Conservation (phyloP, 148 eudicot species). For the Chenopodium quinoa region DNA sequence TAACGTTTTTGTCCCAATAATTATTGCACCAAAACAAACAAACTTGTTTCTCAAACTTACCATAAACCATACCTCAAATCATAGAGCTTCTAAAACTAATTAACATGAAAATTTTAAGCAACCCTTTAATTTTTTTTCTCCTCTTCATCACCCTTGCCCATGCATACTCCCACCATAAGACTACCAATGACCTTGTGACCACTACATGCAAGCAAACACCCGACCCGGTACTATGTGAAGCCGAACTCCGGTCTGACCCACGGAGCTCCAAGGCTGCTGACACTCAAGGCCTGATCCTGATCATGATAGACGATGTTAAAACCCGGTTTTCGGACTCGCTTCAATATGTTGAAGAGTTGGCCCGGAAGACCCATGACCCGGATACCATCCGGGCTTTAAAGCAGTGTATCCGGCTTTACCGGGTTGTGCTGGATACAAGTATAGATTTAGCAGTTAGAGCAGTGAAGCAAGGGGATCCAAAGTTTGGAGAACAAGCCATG, state of each 20-base stretch:
- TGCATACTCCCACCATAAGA: not conserved
- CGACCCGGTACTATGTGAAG: conserved; percentile 33
- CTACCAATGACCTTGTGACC: conserved; percentile 30
- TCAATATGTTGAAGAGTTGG: conserved; percentile 17
- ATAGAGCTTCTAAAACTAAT: not conserved
- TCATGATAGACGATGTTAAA: conserved; percentile 40
- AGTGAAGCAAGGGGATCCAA: conserved; percentile 38
- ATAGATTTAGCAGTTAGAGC: conserved; percentile 31
- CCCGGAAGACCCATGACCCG: conserved; percentile 24
- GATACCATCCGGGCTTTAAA: conserved; percentile 18
- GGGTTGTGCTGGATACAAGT: conserved; percentile 26
- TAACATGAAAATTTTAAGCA: conserved; percentile 14
- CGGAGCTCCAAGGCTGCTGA: conserved; percentile 35
- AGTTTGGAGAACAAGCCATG: conserved; percentile 50
- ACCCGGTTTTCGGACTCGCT: conserved; percentile 33
- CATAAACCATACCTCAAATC: not conserved
- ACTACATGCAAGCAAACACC: conserved; percentile 34
- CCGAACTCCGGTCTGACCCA: conserved; percentile 40
- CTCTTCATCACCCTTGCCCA: not conserved
- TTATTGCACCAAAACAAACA: not conserved
- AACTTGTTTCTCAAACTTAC: not conserved
- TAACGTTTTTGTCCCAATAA: not conserved
- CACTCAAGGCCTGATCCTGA: conserved; percentile 23
- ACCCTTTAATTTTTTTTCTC: not conserved
- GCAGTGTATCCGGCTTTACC: conserved; percentile 21